Evolutionary conservation across 257 asterid species (phyloP), one percentile per base, ranked within the genome.

Genomic region (Scutellaria barbata): DNA sequence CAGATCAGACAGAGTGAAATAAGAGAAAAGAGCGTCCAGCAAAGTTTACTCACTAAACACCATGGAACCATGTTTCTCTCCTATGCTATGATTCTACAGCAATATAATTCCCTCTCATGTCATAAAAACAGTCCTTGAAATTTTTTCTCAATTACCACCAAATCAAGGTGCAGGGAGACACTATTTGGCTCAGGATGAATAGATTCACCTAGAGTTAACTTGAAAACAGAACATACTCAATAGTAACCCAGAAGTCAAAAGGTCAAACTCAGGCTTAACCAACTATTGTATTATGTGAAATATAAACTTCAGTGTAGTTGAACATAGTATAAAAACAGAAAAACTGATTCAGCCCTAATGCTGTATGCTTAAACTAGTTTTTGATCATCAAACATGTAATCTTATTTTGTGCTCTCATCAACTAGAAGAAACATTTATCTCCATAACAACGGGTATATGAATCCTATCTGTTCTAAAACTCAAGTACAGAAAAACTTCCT

Each of bases 261-360:
- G 22, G 48, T 37, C 0, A 59, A 12, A 39, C 30, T 61, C 16
- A 35, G 65, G 51, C 30, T 42, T 61, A 16, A 39, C 10, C 48
- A 16, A 61, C 7, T 39, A 10, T 5, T 7, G 52, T 40, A 14
- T 51, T 50, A 11, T 39, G 40, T 14, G 0, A 12, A 6, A 37
- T 22, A 18, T 14, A 51, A 66, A 68, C 45, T 25, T 47, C 47
- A 30, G 55, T 67, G 55, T n/a, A 10, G 14, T 40, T 51, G 72
- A 18, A 33, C 52, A 68, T 37, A 37, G 25, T 6, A 42, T 71
- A 8, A 39, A 52, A 46, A 35, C 48, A 57, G 8, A 43, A 60
- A 10, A 58, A 57, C 40, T 17, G 54, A 18, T 30, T 14, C 8
- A 20, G 40, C 12, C 13, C 39, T 63, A 6, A 20, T 4, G 40